Conservation (phyloP, 2,329 filamentous ascomycete species). For the Colletotrichum aenigma region DNA sequence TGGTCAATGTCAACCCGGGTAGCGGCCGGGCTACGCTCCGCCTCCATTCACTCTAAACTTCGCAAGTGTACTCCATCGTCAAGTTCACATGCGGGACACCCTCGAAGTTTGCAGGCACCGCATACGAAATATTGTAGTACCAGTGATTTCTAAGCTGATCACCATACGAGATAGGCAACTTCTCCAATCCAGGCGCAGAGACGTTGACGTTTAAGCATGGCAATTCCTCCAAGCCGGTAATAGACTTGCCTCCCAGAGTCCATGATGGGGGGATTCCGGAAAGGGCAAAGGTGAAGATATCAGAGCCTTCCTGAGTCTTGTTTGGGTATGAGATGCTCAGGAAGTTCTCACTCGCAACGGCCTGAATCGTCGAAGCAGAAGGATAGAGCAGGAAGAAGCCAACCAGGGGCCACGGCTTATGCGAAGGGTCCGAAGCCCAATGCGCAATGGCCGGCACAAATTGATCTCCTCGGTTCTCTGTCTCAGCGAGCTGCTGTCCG, state of each 20-base stretch:
- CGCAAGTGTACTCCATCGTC: conserved; percentile 32
- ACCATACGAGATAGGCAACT: conserved; percentile 40
- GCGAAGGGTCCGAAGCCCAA: conserved; percentile 44
- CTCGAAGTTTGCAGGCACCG: conserved; percentile 41
- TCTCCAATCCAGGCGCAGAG: conserved; percentile 38
- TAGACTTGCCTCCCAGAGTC: conserved; percentile 35
- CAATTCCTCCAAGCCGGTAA: conserved; percentile 36
- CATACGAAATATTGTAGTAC: conserved; percentile 51
- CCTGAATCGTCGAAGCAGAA: conserved; percentile 43
- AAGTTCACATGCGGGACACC: conserved; percentile 41
- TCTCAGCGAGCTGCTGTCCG: conserved; percentile 38
- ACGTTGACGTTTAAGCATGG: conserved; percentile 45
- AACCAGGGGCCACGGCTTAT: conserved; percentile 41
- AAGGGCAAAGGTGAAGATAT: conserved; percentile 43
- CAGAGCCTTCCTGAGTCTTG: conserved; percentile 39
- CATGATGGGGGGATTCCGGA: conserved; percentile 41
- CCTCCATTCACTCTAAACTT: background rate
- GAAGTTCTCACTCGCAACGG: conserved; percentile 36
- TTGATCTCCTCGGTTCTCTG: conserved; percentile 39
- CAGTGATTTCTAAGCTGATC: conserved; percentile 41
- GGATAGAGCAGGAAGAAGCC: conserved; percentile 46
- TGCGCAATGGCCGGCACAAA: conserved; percentile 50
- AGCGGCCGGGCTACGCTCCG: background rate
- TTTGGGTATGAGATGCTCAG: conserved; percentile 43
- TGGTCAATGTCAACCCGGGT: background rate